Evolutionary conservation across 768 basidiomycete genomes (phyloP).

Genomic region (Tulasnella sp.): DNA sequence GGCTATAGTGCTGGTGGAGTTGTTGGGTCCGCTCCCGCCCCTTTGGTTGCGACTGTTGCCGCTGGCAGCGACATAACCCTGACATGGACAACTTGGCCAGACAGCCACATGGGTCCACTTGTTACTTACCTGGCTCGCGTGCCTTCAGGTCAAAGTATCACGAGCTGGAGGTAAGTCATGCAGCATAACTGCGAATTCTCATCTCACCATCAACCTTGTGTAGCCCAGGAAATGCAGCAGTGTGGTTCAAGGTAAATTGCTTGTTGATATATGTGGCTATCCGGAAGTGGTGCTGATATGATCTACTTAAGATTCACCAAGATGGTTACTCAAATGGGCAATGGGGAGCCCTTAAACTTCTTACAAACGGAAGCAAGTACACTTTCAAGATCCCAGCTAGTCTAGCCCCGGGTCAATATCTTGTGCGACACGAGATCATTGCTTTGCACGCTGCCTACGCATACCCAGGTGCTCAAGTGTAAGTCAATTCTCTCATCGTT

Average conservation of each 20-base stretch:
- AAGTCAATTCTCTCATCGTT: background rate
- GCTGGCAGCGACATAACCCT: slow-evolving; percentile 31
- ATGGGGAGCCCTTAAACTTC: slow-evolving; percentile 34
- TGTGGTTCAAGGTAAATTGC: slow-evolving; percentile 44
- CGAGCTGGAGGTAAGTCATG: slow-evolving; percentile 32
- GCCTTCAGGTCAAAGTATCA: slow-evolving; percentile 29
- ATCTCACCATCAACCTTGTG: background rate
- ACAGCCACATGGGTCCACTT: slow-evolving; percentile 25
- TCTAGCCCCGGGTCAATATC: slow-evolving; percentile 36
- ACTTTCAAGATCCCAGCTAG: slow-evolving; percentile 37
- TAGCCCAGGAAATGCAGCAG: too few relatives aligned
- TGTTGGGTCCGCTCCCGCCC: slow-evolving; percentile 29
- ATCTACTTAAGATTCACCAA: slow-evolving; percentile 36
- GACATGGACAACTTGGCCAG: slow-evolving; percentile 31
- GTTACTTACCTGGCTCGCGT: slow-evolving; percentile 39
- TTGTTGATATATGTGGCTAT: too few relatives aligned
- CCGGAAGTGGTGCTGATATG: too few relatives aligned
- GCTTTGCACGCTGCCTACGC: slow-evolving; percentile 9
- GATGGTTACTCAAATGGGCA: slow-evolving; percentile 27
- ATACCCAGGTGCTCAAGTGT: background rate
- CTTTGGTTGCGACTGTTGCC: slow-evolving; percentile 31
- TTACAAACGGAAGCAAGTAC: slow-evolving; percentile 32
- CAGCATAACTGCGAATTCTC: slow-evolving; percentile 21
- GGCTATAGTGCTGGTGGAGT: slow-evolving; percentile 21
- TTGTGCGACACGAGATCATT: slow-evolving; percentile 32